These are phyloP conservation scores for Amesomyces nigricolor DNA, from an alignment of 2,329 filamentous ascomycete genomes.

Conservation along the genomic window DNA sequence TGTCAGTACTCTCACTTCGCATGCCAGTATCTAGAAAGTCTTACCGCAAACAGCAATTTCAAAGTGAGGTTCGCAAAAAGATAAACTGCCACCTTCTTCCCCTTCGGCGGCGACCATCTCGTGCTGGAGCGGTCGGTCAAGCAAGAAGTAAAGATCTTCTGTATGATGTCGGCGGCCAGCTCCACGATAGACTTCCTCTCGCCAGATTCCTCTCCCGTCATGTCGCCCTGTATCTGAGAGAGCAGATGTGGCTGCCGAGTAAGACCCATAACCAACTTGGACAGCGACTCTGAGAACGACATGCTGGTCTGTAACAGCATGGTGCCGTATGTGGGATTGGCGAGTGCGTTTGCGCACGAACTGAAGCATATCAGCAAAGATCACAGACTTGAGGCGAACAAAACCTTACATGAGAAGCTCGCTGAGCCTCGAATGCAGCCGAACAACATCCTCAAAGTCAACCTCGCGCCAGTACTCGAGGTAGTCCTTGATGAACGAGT, in stretches of 20 bases:
- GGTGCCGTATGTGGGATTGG: conserved; percentile 71
- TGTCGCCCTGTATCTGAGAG: conserved; percentile 49
- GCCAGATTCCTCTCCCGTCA: conserved; percentile 53
- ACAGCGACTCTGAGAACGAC: conserved; percentile 72
- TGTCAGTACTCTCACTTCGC: conserved; percentile 1
- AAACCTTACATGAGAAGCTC: conserved; percentile 64
- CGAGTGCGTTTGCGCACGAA: conserved; percentile 75
- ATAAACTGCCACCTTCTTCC: conserved; percentile 84
- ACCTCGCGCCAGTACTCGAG: conserved; percentile 76
- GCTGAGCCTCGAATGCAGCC: conserved; percentile 69
- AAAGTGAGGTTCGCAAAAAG: conserved; percentile 86
- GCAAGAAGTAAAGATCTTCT: conserved; percentile 87
- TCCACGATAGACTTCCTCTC: conserved; percentile 77
- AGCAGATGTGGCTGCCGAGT: conserved; percentile 76
- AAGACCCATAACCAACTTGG: conserved; percentile 76
- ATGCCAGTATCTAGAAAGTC: conserved; percentile 22
- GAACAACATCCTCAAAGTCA: conserved; percentile 66
- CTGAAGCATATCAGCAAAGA: conserved; percentile 38
- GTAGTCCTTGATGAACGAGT: conserved; percentile 75
- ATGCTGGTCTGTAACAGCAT: conserved; percentile 81
- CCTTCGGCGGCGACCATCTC: conserved; percentile 64
- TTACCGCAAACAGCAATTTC: conserved; percentile 76
- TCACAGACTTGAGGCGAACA: background rate
- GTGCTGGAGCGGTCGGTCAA: conserved; percentile 71
- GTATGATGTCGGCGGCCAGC: conserved; percentile 79